Evolutionary conservation across 306 rosid species (phyloP).

Genomic region (Cyamopsis tetragonoloba): DNA sequence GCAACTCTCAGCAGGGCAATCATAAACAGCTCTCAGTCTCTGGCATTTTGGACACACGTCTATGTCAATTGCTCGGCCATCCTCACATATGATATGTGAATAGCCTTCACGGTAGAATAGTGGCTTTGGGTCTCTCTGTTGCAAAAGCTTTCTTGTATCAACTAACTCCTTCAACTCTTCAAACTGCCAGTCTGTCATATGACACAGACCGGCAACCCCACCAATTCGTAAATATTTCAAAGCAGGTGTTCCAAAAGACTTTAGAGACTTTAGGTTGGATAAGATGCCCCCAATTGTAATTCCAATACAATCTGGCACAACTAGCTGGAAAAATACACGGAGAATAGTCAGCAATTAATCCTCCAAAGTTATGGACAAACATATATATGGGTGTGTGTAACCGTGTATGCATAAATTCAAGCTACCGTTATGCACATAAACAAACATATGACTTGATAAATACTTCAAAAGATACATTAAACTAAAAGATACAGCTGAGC

Average conservation of each 20-base stretch:
- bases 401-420: not conserved
- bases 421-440: not conserved
- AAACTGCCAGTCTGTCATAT: slow-evolving; percentile 37
- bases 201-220: slow-evolving; percentile 36
- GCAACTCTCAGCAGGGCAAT: slow-evolving; percentile 66
- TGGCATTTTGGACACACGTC: slow-evolving; percentile 74
- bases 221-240: slow-evolving; percentile 46
- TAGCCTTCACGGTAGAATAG: slow-evolving; percentile 38
- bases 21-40: slow-evolving; percentile 66
- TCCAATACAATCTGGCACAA: slow-evolving; percentile 45
- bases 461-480: not conserved
- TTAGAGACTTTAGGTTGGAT: slow-evolving; percentile 36
- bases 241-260: slow-evolving; percentile 38
- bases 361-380: not conserved
- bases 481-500: not conserved
- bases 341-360: slow-evolving; percentile 6
- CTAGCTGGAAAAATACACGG: slow-evolving; percentile 33
- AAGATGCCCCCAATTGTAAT: slow-evolving; percentile 43
- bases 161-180: slow-evolving; percentile 48
- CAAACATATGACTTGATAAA: not conserved
- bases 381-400: too few species aligned
- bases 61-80: slow-evolving; percentile 58
- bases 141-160: slow-evolving; percentile 32
- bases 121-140: slow-evolving; percentile 35
- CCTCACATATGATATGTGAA: slow-evolving; percentile 37